These are phyloP conservation scores for Sugiyamaella novakii DNA, from an alignment of 1,139 yeast species.

Conservation along the genomic window DNA sequence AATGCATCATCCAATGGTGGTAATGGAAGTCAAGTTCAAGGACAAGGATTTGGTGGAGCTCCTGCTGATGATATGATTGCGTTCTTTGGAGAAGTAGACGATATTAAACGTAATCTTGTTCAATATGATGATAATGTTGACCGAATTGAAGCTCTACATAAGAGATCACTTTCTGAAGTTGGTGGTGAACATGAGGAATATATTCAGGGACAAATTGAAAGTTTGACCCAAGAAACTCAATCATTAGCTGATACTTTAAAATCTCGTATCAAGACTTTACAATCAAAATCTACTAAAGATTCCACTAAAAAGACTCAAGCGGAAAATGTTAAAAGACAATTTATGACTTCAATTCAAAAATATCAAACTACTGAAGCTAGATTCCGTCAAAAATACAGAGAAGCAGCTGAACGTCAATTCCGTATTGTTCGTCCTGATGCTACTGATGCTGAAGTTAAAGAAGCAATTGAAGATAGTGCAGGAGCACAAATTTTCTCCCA, in stretches of 20 bases:
- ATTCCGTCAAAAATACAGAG: conserved; percentile 80
- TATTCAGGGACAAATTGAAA: conserved; percentile 75
- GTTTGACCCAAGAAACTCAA: conserved; percentile 74
- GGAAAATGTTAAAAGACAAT: conserved; percentile 82
- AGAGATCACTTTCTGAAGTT: conserved; percentile 79
- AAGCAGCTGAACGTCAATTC: conserved; percentile 91
- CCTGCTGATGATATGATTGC: conserved; percentile 60
- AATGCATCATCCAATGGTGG: conserved; percentile 7
- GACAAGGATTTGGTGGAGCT: conserved; percentile 11
- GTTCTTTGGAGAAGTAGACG: conserved; percentile 82
- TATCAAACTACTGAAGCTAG: conserved; percentile 85
- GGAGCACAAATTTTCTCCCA: conserved; percentile 93
- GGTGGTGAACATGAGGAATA: conserved; percentile 71
- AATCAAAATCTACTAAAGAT: conserved; percentile 68
- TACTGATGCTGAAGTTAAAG: conserved; percentile 76
- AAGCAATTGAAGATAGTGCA: conserved; percentile 81
- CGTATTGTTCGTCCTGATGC: conserved; percentile 93
- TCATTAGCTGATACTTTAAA: conserved; percentile 76
- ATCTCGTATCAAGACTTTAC: conserved; percentile 73
- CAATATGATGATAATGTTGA: conserved; percentile 78
- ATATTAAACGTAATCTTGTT: conserved; percentile 76
- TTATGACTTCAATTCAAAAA: conserved; percentile 81
- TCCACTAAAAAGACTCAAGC: conserved; percentile 87
- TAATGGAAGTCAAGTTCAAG: background rate
- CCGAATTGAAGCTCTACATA: conserved; percentile 78